Evolutionary conservation across 2,329 filamentous ascomycete genomes (phyloP).

Genomic region (Nemania abortiva): DNA sequence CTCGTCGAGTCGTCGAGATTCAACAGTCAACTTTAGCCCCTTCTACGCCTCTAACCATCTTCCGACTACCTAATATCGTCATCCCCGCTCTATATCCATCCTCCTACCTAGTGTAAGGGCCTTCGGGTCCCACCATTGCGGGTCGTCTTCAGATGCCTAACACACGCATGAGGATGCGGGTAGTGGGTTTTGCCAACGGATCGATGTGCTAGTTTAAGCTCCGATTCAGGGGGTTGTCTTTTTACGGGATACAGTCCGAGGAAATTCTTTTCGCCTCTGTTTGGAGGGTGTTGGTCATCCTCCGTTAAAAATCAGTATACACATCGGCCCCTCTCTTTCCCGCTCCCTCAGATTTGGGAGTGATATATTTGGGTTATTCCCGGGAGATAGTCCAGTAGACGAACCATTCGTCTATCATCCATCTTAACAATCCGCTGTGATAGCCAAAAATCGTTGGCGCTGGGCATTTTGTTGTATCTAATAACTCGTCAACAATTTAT

Average conservation of each 20-base stretch:
- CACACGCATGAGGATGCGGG: constrained; percentile 20
- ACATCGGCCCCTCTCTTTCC: constrained; percentile 14
- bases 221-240: constrained; percentile 25
- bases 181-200: constrained; percentile 28
- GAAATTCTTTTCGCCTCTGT: constrained; percentile 31
- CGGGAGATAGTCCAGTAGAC: constrained; percentile 5
- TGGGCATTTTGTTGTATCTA: constrained; percentile 18
- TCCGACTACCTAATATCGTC: background rate
- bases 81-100: constrained; percentile 24
- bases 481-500: constrained; percentile 25
- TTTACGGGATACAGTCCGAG: constrained; percentile 6
- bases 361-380: constrained; percentile 1
- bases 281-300: constrained; percentile 10
- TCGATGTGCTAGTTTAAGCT: constrained; percentile 29
- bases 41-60: constrained; percentile 3
- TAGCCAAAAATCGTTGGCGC: background rate
- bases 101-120: background rate
- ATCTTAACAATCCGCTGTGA: background rate
- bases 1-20: background rate
- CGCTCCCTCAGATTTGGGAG: background rate
- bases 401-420: background rate
- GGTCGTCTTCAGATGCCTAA: constrained; percentile 26
- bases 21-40: background rate
- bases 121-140: constrained; percentile 29
- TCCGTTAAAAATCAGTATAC: constrained; percentile 10